A percentile compares a stretch with the other conserved stretches of the same genome.
Conservation (phyloP, 2,329 filamentous ascomycete species). For the Cladorrhinum sp. region DNA sequence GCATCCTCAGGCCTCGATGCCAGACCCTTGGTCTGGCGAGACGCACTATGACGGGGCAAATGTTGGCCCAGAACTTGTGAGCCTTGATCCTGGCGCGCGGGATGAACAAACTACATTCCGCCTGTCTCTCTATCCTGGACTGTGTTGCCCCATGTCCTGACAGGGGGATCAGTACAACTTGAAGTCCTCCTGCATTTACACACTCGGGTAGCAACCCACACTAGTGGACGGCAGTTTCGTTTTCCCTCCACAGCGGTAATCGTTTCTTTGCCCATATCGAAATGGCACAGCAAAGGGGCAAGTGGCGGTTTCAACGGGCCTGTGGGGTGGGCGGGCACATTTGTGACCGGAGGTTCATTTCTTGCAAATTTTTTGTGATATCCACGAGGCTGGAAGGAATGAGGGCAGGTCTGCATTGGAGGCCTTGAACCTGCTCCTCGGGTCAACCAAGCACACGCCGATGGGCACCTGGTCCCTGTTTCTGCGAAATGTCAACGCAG, state of each 20-base stretch:
- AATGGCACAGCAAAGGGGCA: background rate
- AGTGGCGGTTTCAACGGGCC: background rate
- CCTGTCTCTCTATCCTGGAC: background rate
- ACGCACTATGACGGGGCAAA: background rate
- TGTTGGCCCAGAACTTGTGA: background rate
- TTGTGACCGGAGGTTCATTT: background rate
- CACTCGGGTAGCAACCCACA: background rate
- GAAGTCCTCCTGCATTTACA: background rate
- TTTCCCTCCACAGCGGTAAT: background rate
- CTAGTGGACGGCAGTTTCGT: background rate
- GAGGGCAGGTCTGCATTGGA: background rate
- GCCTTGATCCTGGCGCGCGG: constrained; percentile 2
- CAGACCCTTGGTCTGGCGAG: background rate
- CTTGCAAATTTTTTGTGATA: background rate
- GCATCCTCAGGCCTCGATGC: background rate
- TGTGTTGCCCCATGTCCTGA: background rate
- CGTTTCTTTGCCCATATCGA: background rate
- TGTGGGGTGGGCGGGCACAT: background rate
- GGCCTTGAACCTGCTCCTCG: background rate
- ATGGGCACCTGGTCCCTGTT: background rate
- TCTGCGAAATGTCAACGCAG: background rate
- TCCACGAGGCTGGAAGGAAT: background rate
- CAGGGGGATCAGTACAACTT: background rate
- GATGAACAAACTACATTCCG: background rate
- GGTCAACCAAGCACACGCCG: background rate